Conservation (phyloP, 176 grass and related monocot species). For the Microstegium vimineum region DNA sequence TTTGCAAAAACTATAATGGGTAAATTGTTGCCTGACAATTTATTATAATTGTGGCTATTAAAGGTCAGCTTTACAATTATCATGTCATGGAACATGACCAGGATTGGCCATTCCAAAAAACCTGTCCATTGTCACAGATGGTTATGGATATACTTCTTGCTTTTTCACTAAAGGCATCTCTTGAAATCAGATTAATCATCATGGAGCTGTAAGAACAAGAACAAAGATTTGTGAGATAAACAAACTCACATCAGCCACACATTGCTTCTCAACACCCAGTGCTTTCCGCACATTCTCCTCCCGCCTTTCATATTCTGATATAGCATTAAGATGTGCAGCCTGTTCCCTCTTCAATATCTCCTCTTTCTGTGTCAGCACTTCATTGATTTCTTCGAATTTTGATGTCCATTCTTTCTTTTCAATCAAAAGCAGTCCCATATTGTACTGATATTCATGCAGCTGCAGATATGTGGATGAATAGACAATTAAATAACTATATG, state of each 20-base stretch:
- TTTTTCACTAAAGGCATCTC: background rate
- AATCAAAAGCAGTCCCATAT: conserved; percentile 88
- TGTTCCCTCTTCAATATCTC: conserved; percentile 84
- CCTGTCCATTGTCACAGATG: background rate
- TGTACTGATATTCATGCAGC: conserved; percentile 93
- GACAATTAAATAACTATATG: conserved; percentile 21
- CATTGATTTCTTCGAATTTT: conserved; percentile 65
- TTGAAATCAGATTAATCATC: background rate
- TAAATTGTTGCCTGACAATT: background rate
- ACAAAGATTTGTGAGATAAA: conserved; percentile 4
- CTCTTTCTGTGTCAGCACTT: conserved; percentile 55
- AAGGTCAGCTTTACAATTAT: background rate
- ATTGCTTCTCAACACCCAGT: conserved; percentile 88
- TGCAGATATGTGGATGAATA: conserved; percentile 33
- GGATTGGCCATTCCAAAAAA: background rate
- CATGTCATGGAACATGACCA: background rate
- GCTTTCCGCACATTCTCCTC: conserved; percentile 64
- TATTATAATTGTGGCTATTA: background rate
- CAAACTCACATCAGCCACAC: conserved; percentile 63
- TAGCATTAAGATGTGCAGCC: conserved; percentile 61
- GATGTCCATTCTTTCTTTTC: conserved; percentile 86
- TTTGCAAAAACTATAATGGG: background rate
- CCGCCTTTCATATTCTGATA: conserved; percentile 73
- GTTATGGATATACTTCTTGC: background rate
- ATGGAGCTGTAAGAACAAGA: conserved; percentile 3